These are phyloP conservation scores for Leptographium procerum DNA, from an alignment of 2,329 filamentous ascomycete species.

Conservation along the genomic window DNA sequence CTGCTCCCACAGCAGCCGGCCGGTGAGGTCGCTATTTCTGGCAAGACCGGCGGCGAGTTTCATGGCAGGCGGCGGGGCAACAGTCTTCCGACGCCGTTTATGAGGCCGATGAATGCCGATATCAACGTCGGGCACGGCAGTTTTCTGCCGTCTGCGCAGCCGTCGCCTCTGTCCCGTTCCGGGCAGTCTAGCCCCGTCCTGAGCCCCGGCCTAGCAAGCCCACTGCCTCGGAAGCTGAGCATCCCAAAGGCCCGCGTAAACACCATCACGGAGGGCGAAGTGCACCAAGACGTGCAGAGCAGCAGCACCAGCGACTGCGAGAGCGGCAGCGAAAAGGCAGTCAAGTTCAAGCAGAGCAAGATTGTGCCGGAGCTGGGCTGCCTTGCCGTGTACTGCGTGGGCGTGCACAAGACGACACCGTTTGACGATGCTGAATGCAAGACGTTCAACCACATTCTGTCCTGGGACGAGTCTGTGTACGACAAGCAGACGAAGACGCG, in stretches of 20 bases:
- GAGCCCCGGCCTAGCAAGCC: conserved; percentile 29
- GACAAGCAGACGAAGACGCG: conserved; percentile 65
- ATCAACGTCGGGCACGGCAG: not conserved
- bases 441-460: conserved; percentile 88
- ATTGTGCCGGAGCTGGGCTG: conserved; percentile 75
- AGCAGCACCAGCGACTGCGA: conserved; percentile 70
- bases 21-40: conserved; percentile 15
- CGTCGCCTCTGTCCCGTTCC: conserved; percentile 15
- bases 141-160: not conserved
- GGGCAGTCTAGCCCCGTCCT: conserved; percentile 43
- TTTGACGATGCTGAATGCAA: conserved; percentile 72
- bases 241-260: conserved; percentile 43
- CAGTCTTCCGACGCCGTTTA: conserved; percentile 70
- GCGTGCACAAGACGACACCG: conserved; percentile 65
- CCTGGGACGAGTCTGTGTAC: conserved; percentile 84
- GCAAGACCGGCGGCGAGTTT: conserved; percentile 1
- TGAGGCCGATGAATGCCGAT: conserved; percentile 51
- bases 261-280: conserved; percentile 46
- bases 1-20: conserved; percentile 8
- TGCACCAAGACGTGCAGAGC: conserved; percentile 37
- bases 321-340: conserved; percentile 44
- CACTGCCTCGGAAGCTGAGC: conserved; percentile 32
- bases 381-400: conserved; percentile 65
- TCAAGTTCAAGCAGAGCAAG: conserved; percentile 63
- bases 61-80: conserved; percentile 43